These are phyloP conservation scores for Agarophyton chilense DNA, from an alignment of 23 red algal species.

Conservation along the genomic window DNA sequence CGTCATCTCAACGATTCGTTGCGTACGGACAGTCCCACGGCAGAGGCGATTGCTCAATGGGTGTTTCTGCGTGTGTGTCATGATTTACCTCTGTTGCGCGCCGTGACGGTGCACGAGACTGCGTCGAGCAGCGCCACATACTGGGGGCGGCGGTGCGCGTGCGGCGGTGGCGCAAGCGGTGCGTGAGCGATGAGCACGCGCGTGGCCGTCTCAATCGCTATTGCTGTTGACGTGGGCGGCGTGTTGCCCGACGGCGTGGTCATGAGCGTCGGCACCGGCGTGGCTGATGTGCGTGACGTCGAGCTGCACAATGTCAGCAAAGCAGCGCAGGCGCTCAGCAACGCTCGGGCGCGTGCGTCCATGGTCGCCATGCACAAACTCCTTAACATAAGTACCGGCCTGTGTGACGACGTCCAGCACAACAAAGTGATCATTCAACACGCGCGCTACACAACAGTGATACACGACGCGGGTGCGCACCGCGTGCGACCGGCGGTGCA, in stretches of 20 bases:
- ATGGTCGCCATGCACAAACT: constrained; percentile 92
- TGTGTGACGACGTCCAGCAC: constrained; percentile 71
- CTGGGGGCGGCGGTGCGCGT: background rate
- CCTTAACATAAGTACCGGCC: constrained; percentile 95
- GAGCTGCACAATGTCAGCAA: constrained; percentile 85
- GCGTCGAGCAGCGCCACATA: constrained; percentile 31
- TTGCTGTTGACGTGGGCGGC: too few species aligned
- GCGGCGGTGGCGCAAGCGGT: too few species aligned
- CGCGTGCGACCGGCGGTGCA: constrained; percentile 71
- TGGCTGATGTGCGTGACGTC: constrained; percentile 72
- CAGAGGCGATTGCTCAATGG: constrained; percentile 96
- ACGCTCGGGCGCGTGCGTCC: constrained; percentile 76
- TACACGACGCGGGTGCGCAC: constrained; percentile 44
- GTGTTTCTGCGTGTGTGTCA: constrained; percentile 61
- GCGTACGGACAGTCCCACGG: constrained; percentile 91
- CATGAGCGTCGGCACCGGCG: too few species aligned
- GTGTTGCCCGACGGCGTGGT: too few species aligned
- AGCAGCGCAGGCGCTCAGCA: constrained; percentile 51
- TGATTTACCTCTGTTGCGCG: constrained; percentile 57
- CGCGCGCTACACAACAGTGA: background rate
- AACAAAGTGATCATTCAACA: constrained; percentile 35
- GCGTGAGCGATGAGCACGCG: too few species aligned
- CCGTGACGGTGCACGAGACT: constrained; percentile 57
- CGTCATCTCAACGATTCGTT: constrained; percentile 92
- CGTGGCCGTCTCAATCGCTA: too few species aligned